Conservation (phyloP, 225 moss, liverwort and hornwort genomes). For the Climacium dendroides region DNA sequence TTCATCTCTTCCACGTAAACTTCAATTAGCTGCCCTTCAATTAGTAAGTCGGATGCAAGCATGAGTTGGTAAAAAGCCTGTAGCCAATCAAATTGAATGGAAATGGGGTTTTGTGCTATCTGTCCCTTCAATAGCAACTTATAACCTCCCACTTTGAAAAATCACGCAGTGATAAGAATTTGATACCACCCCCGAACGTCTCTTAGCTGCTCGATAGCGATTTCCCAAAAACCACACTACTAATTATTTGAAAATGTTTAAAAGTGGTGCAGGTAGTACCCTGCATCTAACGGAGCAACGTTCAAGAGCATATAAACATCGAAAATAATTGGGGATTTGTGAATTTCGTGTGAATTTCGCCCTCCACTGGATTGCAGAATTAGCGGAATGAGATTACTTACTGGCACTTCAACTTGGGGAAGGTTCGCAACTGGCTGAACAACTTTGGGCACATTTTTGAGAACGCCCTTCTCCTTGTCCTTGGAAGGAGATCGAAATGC, state of each 20-base stretch:
- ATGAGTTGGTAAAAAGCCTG: not conserved
- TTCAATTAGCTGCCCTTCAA: not conserved
- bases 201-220: not conserved
- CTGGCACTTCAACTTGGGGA: slow-evolving; percentile 13
- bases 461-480: slow-evolving; percentile 42
- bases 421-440: not conserved
- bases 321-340: not conserved
- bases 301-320: not conserved
- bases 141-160: not conserved
- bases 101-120: not conserved
- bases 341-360: not conserved
- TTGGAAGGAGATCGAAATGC: slow-evolving; percentile 83
- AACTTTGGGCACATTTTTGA: slow-evolving; percentile 15
- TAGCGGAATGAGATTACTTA: not conserved
- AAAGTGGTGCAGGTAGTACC: not conserved
- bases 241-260: not conserved
- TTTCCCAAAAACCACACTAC: not conserved
- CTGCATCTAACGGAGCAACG: not conserved
- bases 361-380: not conserved
- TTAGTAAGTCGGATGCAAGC: not conserved
- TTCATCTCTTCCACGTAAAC: not conserved
- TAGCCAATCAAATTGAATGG: not conserved
- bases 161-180: too few relatives aligned
- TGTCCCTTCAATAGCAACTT: not conserved
- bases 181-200: not conserved